A percentile compares a stretch with the other conserved stretches of the same genome.
phyloP scores from a whole-genome alignment of 345 rosid genomes.

The Erucastrum elatum region DNA sequence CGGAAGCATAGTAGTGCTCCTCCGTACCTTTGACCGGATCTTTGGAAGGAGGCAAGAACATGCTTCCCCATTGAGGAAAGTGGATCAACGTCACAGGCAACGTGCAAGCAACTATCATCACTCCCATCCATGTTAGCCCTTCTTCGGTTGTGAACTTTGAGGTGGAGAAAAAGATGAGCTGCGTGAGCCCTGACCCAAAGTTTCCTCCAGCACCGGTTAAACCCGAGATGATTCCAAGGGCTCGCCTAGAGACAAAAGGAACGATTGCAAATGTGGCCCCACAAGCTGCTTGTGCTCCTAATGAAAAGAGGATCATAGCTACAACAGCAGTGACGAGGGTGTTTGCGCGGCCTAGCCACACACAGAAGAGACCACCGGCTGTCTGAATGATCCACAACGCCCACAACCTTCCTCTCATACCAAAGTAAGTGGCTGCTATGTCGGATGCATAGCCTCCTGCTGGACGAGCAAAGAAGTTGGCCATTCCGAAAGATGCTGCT shows the following conservation, averaged over 20 bases:
- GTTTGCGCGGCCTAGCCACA: constrained; percentile 49
- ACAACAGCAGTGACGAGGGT: constrained; percentile 40
- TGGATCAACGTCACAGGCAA: constrained; percentile 48
- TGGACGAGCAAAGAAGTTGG: constrained; percentile 59
- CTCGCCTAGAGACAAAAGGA: constrained; percentile 56
- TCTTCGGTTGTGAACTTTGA: constrained; percentile 37
- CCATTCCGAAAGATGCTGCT: constrained; percentile 61
- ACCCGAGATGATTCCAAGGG: constrained; percentile 54
- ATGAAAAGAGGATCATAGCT: constrained; percentile 53
- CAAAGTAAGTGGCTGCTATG: constrained; percentile 43
- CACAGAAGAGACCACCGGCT: constrained; percentile 57
- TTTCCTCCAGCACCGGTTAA: constrained; percentile 60
- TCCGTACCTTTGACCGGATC: constrained; percentile 46
- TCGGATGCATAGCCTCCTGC: constrained; percentile 53
- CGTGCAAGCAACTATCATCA: constrained; percentile 59
- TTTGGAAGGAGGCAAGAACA: constrained; percentile 50
- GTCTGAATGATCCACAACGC: constrained; percentile 58
- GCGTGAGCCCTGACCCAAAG: constrained; percentile 63
- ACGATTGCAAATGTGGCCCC: constrained; percentile 63
- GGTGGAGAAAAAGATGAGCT: constrained; percentile 50
- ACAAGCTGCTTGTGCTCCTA: constrained; percentile 59
- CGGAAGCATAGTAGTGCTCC: constrained; percentile 51
- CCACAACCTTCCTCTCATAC: constrained; percentile 63
- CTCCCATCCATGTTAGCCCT: constrained; percentile 53
- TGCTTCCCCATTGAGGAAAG: constrained; percentile 69